Conservation (phyloP, 2,329 filamentous ascomycete genomes). For the Emmonsiellopsis sp. region DNA sequence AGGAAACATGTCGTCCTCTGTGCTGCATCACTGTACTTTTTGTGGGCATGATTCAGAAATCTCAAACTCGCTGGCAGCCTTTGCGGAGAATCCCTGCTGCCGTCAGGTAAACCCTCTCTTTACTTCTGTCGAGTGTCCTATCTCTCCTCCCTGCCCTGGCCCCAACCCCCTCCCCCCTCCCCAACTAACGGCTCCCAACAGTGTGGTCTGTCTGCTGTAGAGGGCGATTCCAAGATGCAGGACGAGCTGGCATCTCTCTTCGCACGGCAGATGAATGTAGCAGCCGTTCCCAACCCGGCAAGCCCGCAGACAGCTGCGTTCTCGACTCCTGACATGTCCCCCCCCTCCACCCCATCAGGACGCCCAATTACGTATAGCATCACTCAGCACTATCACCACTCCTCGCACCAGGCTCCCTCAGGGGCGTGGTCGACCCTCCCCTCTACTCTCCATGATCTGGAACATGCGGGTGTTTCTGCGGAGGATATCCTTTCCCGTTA, state of each 20-base stretch:
- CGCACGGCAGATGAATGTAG: constrained; percentile 62
- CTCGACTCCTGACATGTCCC: constrained; percentile 21
- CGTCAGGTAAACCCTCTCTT: constrained; percentile 27
- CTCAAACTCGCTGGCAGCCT: constrained; percentile 25
- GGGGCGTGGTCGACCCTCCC: constrained; percentile 34
- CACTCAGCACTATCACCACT: constrained; percentile 78
- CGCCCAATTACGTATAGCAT: constrained; percentile 59
- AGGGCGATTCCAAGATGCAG: constrained; percentile 54
- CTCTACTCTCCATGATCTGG: constrained; percentile 43
- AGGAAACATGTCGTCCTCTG: constrained; percentile 27
- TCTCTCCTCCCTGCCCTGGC: constrained; percentile 16
- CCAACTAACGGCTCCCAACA: constrained; percentile 16
- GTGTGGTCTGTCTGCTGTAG: constrained; percentile 34
- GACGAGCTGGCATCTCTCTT: constrained; percentile 79
- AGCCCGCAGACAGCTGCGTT: constrained; percentile 17
- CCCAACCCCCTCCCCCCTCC: background rate
- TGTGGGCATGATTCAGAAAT: constrained; percentile 31
- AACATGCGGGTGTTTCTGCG: constrained; percentile 32
- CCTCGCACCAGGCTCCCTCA: constrained; percentile 51
- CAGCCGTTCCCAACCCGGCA: constrained; percentile 22
- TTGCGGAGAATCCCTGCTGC: constrained; percentile 31
- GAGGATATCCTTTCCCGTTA: constrained; percentile 55
- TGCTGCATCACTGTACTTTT: constrained; percentile 30
- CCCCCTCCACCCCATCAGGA: constrained; percentile 21
- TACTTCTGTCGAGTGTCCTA: constrained; percentile 4